Conservation (phyloP, 352 stramenopile species). For the Phytophthora citricola region DNA sequence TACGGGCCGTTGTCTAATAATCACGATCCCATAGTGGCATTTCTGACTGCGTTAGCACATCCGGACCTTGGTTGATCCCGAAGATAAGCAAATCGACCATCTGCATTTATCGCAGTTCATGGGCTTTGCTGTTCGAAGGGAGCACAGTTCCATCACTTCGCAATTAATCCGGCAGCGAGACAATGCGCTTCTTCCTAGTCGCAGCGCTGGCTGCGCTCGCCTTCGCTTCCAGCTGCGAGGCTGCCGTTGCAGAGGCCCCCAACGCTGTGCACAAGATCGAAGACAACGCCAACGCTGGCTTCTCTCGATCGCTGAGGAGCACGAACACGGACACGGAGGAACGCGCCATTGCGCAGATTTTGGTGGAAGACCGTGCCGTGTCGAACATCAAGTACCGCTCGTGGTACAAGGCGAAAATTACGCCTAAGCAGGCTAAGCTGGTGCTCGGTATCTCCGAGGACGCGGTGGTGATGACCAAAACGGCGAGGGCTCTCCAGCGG, state of each 20-base stretch:
- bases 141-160: slow-evolving; percentile 8
- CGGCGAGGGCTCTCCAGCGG: slow-evolving; percentile 6
- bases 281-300: neutral
- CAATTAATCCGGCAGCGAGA: slow-evolving; percentile 2
- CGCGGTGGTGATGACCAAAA: neutral
- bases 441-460: neutral
- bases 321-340: slow-evolving; percentile 13
- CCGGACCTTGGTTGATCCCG: slow-evolving; percentile 10
- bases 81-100: slow-evolving; percentile 29
- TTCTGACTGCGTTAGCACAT: neutral
- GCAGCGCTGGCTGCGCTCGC: slow-evolving; percentile 8
- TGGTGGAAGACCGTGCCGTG: neutral
- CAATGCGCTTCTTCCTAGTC: slow-evolving; percentile 18
- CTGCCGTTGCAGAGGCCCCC: slow-evolving; percentile 1
- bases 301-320: slow-evolving; percentile 8
- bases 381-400: neutral
- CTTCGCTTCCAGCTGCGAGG: slow-evolving; percentile 10
- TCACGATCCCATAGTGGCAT: too few relatives aligned
- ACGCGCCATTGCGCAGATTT: neutral
- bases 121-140: slow-evolving; percentile 10
- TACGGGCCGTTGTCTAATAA: too few relatives aligned
- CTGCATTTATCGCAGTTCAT: slow-evolving; percentile 9
- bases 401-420: slow-evolving; percentile 18
- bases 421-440: slow-evolving; percentile 6
- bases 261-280: neutral